Evolutionary conservation across 2,329 filamentous ascomycete genomes (phyloP).

Genomic region (Lecanoromycetidae sp.): DNA sequence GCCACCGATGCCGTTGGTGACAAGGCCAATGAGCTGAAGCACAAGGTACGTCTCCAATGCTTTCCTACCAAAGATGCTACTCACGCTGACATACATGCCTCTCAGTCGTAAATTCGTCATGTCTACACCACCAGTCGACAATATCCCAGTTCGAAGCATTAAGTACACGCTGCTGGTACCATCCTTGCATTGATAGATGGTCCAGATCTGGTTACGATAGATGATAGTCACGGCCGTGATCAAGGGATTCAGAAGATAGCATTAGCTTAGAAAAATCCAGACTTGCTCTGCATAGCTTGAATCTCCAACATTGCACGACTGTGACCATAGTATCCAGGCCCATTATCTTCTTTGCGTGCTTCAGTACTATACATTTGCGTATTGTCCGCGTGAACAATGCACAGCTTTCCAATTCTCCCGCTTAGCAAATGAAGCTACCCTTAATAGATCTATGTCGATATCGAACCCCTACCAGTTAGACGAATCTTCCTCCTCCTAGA

Average conservation of each 20-base stretch:
- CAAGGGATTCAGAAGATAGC: background rate
- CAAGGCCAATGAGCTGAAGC: conserved; percentile 42
- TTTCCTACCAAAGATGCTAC: too few relatives aligned
- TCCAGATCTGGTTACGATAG: background rate
- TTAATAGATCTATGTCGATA: too few relatives aligned
- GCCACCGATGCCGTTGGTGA: conserved; percentile 40
- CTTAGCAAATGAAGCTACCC: too few relatives aligned
- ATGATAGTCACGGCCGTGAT: background rate
- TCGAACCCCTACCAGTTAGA: too few relatives aligned
- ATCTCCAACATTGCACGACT: background rate
- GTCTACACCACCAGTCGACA: background rate
- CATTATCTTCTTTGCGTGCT: background rate
- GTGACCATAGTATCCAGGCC: background rate
- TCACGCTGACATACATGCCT: too few relatives aligned
- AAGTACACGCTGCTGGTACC: conserved; percentile 2
- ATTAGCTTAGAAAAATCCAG: background rate
- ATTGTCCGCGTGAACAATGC: too few relatives aligned
- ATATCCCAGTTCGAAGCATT: conserved; percentile 6
- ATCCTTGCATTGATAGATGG: background rate
- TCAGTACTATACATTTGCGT: too few relatives aligned
- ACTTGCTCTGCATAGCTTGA: background rate
- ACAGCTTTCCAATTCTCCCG: too few relatives aligned
- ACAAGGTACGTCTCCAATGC: conserved; percentile 27
- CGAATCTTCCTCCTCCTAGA: too few relatives aligned
- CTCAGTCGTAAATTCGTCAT: background rate